Evolutionary conservation across 768 basidiomycete species (phyloP), one percentile per base, ranked within the genome.

Genomic region (Russula sp.): DNA sequence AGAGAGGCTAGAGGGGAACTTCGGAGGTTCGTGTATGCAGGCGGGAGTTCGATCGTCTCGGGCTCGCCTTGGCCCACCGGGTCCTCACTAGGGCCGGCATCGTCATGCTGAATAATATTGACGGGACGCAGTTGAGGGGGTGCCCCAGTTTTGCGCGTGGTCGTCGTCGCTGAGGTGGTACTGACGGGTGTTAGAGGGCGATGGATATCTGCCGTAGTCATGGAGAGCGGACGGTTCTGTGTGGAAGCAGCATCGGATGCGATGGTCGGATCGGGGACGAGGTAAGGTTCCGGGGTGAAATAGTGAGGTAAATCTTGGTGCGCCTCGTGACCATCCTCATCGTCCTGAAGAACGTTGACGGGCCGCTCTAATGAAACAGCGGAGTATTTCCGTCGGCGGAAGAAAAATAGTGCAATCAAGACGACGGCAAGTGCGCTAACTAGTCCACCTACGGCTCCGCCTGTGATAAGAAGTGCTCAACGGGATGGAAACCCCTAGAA

Each of bases 71-170:
- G 75, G 16, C 58, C 66, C 63, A 22, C 5, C 6, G 37, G n/a
- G 2, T 72, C 73, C 61, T 79, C 80, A 6, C 84, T 80, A 8
- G 75, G 75, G 1, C 91, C 90, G 0, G 88, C 91, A 70, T 93
- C 91, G 66, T 91, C 89, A 68, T 93, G 91, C 73, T 92, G 91
- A 50, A 92, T 81, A 69, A 91, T 82, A 70, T 92, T 91, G 39
- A 93, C 84, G 0, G 88, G 80, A 51, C 89, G 77, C 75, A 90
- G 75, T 65, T 74, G 76, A 44, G 85, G 77, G 57, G 79, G 73
- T 45, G 71, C 71, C 2, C 77, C 73, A 9, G 77, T 77, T 57
- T 81, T 82, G 67, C 84, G 84, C 27, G 70, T 67, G 69, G 79
- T 74, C 14, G 67, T 72, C 47, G 72, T 40, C 31, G 45, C 32